Base-by-base conservation (phyloP, 805 yeast species). In the Candida maltosa region DNA sequence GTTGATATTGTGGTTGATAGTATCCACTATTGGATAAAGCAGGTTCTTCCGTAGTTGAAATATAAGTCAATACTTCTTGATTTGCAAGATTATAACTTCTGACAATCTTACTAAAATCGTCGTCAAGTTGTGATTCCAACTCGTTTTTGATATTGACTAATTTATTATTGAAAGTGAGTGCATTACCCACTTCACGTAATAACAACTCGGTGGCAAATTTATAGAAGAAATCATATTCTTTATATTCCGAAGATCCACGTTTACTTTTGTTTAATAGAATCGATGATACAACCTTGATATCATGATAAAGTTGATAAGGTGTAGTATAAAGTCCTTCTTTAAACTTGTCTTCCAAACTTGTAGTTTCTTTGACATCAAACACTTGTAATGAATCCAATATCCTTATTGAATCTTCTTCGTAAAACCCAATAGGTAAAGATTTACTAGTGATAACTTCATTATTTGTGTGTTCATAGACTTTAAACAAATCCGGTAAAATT, bases 241-340 rank as follows among this genome's bases (percentile, higher is more conserved):
- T 56, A 45, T 84, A 83, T 3, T 56, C 54, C 4, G 58, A 48
- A 2, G 75, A 54, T 1, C 83, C 83, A 14, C 75, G 62, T 16
- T 70, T 68, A 38, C 69, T 62, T 26, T 68, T 60, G 28, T 68
- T 60, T 17, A 83, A 65, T 23, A 65, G 56, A n/a, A 67, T 48
- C 9, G 75, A 67, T 24, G 79, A 62, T 0, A 80, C 75, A 12
- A 80, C 57, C 40, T 72, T 80, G 29, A 85, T 51, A 53, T 85
- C 95, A 49, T 84, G 91, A 47, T 67, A 83, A 9, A 84, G 49
- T 28, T 62, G 62, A 47, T 80, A 83, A 5, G 82, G 63, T 1
- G 73, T 60, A 7, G 52, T 49, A 12, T 58, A 49, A 2, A 52
- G 50, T 1, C 53, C 43, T 1, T 54, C 55, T 6, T 47, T 22